Base-by-base conservation (phyloP, 805 yeast genomes). In the Yarrowia sp. region DNA sequence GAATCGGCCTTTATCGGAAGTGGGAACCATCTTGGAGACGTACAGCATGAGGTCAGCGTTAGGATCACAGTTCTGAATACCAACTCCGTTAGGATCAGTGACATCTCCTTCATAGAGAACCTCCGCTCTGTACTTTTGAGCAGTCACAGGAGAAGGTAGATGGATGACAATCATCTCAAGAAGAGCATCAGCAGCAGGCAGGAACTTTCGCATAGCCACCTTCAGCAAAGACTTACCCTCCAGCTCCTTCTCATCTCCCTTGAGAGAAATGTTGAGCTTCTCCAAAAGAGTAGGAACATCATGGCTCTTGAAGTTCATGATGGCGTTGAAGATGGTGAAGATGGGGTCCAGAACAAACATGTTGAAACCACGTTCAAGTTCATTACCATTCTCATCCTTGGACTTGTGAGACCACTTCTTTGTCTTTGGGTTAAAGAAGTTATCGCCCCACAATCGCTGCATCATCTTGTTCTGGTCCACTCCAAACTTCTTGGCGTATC, bases 21-120 rank as follows among this genome's bases (percentile, higher is more conserved):
- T 93, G 82, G 99, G 99, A 74, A 93, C 98, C 99, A 93, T 93
- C 97, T 93, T 93, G 83, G 98, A 95, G 77, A 93, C 95, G 91
- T 93, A 93, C 79, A 93, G 87, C 99, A 93, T 93, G 79, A 93
- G 88, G 79, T 93, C 98, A 75, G 96, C 96, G 77, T 82, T 88
- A 78, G 98, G 97, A 84, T 93, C 98, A 88, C 99, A 93, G 87
- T 89, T 88, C 86, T 88, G 92, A 84, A 93, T 93, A 76, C 96
- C 96, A 70, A 83, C 79, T 84, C 92, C 90, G 77, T 87, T 84
- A 76, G 87, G 88, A 80, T 93, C 99, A 81, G n/a, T 14, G 9
- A 55, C 47, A 8, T 98, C 98, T 87, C 99, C 99, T 86, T 93
- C 98, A 86, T 93, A 93, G 78, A 93, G 89, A 76, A 96, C 89